Conservation (phyloP, 1,139 yeast genomes). For the Saccharomycopsis hybrid region DNA sequence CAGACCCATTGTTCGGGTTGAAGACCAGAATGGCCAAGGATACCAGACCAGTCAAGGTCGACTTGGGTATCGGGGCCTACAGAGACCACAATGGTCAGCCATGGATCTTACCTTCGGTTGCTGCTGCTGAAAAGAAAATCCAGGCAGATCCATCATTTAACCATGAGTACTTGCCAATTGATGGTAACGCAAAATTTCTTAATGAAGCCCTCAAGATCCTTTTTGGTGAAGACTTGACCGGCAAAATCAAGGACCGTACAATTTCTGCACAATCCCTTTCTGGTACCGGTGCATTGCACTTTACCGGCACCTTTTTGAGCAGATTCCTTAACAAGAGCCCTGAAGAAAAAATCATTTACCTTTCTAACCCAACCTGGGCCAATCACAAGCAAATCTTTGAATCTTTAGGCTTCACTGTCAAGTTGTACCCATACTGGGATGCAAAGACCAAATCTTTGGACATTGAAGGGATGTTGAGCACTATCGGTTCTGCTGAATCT, state of each 20-base stretch:
- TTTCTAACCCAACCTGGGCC: constrained; percentile 93
- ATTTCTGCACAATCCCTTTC: constrained; percentile 81
- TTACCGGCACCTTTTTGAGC: constrained; percentile 66
- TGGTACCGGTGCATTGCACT: constrained; percentile 93
- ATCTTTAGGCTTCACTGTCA: constrained; percentile 52
- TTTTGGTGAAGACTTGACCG: constrained; percentile 53
- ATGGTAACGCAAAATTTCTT: constrained; percentile 67
- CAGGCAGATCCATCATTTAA: constrained; percentile 47
- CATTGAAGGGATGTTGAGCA: constrained; percentile 41
- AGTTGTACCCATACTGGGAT: constrained; percentile 67
- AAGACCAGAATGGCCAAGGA: constrained; percentile 53
- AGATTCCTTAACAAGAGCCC: constrained; percentile 36
- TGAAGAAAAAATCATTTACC: constrained; percentile 38
- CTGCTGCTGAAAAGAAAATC: constrained; percentile 45
- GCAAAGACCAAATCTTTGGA: constrained; percentile 33
- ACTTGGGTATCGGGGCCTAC: constrained; percentile 89
- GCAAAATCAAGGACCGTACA: constrained; percentile 37
- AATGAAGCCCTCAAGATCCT: constrained; percentile 64
- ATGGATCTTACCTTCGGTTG: constrained; percentile 81
- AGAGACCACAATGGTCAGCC: constrained; percentile 81
- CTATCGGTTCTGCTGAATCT: constrained; percentile 35
- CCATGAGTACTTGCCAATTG: constrained; percentile 81
- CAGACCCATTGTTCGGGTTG: constrained; percentile 68
- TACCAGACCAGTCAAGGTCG: constrained; percentile 60
- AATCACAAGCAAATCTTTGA: constrained; percentile 77